Conservation (phyloP, 768 basidiomycete genomes). For the Clavaria fumosa region DNA sequence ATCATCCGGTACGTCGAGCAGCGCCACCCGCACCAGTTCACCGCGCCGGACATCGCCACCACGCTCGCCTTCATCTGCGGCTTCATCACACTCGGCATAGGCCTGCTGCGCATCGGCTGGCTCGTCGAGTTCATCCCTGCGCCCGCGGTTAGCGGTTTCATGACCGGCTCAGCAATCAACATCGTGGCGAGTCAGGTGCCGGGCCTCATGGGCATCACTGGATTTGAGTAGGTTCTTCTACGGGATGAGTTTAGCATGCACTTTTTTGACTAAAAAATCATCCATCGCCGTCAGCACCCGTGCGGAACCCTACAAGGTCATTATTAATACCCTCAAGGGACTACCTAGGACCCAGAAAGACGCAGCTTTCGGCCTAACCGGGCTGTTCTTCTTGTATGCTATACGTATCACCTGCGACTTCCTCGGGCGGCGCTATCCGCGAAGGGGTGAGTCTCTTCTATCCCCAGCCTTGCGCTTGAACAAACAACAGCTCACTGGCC, state of each 20-base stretch:
- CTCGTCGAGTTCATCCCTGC: constrained; percentile 87
- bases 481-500: too few relatives aligned
- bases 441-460: constrained; percentile 28
- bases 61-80: constrained; percentile 76
- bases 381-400: constrained; percentile 51
- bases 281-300: constrained; percentile 74
- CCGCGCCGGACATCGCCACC: constrained; percentile 64
- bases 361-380: constrained; percentile 80
- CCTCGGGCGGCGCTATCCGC: constrained; percentile 44
- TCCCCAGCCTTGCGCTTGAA: not conserved
- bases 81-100: constrained; percentile 82
- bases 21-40: constrained; percentile 40
- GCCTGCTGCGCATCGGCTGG: constrained; percentile 84
- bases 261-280: too few relatives aligned
- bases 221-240: constrained; percentile 42
- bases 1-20: constrained; percentile 55
- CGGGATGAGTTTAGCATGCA: not conserved
- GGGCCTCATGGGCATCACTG: constrained; percentile 73
- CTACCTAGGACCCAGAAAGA: constrained; percentile 57
- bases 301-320: constrained; percentile 68
- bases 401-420: constrained; percentile 44
- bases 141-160: constrained; percentile 77
- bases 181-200: constrained; percentile 85
- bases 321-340: constrained; percentile 87
- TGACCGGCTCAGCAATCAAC: constrained; percentile 96